Percentiles rank a stretch among this genome's conserved stretches.
These are phyloP conservation scores for Phytophthora sojae DNA, from an alignment of 352 stramenopile genomes.

Conservation along the genomic window DNA sequence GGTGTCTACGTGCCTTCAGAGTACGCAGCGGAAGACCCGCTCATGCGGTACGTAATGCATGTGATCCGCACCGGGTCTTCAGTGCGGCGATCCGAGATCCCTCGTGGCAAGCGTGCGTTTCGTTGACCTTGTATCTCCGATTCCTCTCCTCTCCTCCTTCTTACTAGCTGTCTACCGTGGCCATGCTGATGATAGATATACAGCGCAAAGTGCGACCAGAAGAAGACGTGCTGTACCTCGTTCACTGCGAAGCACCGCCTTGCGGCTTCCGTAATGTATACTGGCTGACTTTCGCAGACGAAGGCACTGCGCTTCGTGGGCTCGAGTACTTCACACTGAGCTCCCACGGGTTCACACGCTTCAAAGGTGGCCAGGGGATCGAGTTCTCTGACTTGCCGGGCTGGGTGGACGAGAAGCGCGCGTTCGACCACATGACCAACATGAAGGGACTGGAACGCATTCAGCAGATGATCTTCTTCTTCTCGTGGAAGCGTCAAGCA, in stretches of 20 bases:
- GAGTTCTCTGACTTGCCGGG: conserved; percentile 62
- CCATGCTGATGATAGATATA: conserved; percentile 12
- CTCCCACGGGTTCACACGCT: conserved; percentile 66
- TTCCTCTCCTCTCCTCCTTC: background rate
- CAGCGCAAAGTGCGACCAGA: conserved; percentile 39
- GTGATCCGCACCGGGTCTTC: conserved; percentile 41
- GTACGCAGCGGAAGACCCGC: conserved; percentile 49
- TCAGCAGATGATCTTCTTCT: conserved; percentile 78
- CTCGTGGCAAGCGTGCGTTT: conserved; percentile 41
- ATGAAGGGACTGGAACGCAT: conserved; percentile 71
- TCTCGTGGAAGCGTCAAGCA: conserved; percentile 72
- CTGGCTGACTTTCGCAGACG: conserved; percentile 61
- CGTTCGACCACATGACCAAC: conserved; percentile 76
- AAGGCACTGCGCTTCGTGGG: conserved; percentile 32
- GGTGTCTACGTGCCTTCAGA: conserved; percentile 33
- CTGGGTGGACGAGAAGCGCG: conserved; percentile 76
- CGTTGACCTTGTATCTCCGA: background rate
- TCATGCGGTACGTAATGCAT: conserved; percentile 56
- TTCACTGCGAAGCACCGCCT: conserved; percentile 46
- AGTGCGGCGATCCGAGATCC: conserved; percentile 47
- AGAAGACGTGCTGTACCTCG: conserved; percentile 68
- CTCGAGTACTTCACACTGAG: conserved; percentile 69
- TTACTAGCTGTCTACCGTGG: background rate
- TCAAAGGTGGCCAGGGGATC: conserved; percentile 41
- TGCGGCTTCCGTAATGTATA: conserved; percentile 77